These are phyloP conservation scores for Suillus variegatus DNA, from an alignment of 768 basidiomycete species.

Conservation along the genomic window DNA sequence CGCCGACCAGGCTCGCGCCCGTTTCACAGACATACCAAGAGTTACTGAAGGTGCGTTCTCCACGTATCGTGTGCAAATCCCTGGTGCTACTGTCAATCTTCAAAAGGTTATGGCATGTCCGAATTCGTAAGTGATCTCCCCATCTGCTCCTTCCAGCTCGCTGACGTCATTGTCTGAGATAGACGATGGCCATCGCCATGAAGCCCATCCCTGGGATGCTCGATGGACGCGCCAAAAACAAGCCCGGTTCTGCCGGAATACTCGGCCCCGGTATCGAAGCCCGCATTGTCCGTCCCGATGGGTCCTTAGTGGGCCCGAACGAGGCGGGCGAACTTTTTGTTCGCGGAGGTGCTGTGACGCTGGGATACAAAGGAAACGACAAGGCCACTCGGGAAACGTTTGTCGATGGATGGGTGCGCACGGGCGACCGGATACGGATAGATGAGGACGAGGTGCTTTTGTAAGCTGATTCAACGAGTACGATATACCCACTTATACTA, in stretches of 20 bases:
- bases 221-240: constrained; percentile 35
- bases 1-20: constrained; percentile 35
- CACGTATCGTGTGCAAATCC: background rate
- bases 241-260: constrained; percentile 48
- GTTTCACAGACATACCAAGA: constrained; percentile 26
- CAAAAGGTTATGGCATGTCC: constrained; percentile 61
- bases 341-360: constrained; percentile 46
- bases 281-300: constrained; percentile 53
- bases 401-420: constrained; percentile 63
- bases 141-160: background rate
- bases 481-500: background rate
- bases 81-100: background rate
- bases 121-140: constrained; percentile 46
- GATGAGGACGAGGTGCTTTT: constrained; percentile 59
- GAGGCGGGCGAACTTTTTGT: constrained; percentile 67
- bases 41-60: constrained; percentile 43
- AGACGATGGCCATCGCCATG: constrained; percentile 54
- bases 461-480: constrained; percentile 35
- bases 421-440: constrained; percentile 62
- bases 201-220: constrained; percentile 44
- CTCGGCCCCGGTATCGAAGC: constrained; percentile 61
- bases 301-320: constrained; percentile 47
- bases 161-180: background rate
- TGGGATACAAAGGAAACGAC: constrained; percentile 70
- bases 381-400: constrained; percentile 64